Evolutionary conservation across 306 rosid species (phyloP), one percentile per base, ranked within the genome.

Genomic region (Adenanthera pavonina): DNA sequence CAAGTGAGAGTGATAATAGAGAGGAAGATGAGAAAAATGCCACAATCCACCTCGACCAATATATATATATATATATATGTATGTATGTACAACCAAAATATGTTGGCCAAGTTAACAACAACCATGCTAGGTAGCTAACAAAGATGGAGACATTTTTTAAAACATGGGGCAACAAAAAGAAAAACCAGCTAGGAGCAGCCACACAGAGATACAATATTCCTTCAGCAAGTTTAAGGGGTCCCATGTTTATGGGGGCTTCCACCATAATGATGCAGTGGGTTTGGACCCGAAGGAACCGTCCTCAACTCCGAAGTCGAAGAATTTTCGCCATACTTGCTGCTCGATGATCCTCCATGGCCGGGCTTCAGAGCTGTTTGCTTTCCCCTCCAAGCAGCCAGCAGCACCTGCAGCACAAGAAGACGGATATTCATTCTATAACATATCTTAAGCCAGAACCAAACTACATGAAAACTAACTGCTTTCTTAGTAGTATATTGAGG

Each of bases 271-370:
- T 92, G 97, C 70, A 92, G 72, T 0, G 97, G 97, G 66, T 92
- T 91, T 65, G 97, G 97, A 57, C 97, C 94, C 0, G 91, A 83
- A 14, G 92, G 97, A 81, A 87, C 90, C 74, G 76, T 86, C 89
- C 92, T 88, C 49, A 92, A 75, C 82, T 79, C 84, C 74, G 67
- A 69, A 40, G 38, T 82, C 36, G 44, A 36, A 38, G 72, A 73
- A 30, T 62, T 68, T n/a, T 69, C 49, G 12, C 66, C 81, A 60
- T 36, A 48, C 1, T 17, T 53, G 51, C 74, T 49, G 73, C 80
- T 76, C 35, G 69, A 77, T 80, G 86, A 70, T 68, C 86, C 86
- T 77, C 74, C 67, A 69, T 75, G 16, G 62, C 81, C 72, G 72
- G 30, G 72, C 61, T 25, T 25, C 30, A 74, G 60, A 17, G 72